Conservation (phyloP, 2,329 filamentous ascomycete genomes). For the Paecilomyces variotii region DNA sequence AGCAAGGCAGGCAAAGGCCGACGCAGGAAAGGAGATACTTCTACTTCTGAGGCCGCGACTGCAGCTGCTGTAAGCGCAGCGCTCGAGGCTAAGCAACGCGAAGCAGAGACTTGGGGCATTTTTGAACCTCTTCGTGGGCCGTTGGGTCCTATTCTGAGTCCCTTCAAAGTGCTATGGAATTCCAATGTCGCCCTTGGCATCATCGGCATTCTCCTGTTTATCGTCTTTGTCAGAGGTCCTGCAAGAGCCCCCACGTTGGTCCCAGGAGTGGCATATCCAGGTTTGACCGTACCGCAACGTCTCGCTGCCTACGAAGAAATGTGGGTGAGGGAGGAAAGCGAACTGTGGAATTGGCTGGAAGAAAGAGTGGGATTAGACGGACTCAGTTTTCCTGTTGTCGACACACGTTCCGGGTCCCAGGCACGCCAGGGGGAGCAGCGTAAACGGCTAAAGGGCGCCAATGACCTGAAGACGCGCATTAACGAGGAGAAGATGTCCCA, state of each 20-base stretch:
- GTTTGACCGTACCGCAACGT: constrained; percentile 51
- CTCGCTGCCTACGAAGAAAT: constrained; percentile 85
- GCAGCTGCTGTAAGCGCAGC: constrained; percentile 36
- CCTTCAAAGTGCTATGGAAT: constrained; percentile 63
- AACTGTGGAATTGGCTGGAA: constrained; percentile 90
- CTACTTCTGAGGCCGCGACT: constrained; percentile 28
- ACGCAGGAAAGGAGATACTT: constrained; percentile 49
- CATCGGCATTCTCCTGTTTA: constrained; percentile 62
- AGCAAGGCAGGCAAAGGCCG: constrained; percentile 51
- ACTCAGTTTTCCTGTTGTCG: constrained; percentile 28
- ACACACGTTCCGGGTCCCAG: constrained; percentile 28
- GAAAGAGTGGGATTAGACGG: constrained; percentile 69
- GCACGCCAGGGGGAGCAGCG: constrained; percentile 28
- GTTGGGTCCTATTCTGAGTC: constrained; percentile 61
- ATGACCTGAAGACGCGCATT: constrained; percentile 48
- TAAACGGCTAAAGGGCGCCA: constrained; percentile 24
- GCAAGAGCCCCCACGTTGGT: constrained; percentile 27
- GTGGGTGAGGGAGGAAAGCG: constrained; percentile 79
- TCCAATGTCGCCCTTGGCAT: constrained; percentile 72
- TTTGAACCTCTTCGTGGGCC: constrained; percentile 69
- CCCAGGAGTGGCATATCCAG: constrained; percentile 29
- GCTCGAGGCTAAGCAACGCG: constrained; percentile 28
- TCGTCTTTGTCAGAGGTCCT: constrained; percentile 59
- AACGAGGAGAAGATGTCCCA: constrained; percentile 63
- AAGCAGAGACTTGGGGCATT: constrained; percentile 60